Base-by-base conservation (phyloP, 257 asterid species). In the Fraxinus anomala region DNA sequence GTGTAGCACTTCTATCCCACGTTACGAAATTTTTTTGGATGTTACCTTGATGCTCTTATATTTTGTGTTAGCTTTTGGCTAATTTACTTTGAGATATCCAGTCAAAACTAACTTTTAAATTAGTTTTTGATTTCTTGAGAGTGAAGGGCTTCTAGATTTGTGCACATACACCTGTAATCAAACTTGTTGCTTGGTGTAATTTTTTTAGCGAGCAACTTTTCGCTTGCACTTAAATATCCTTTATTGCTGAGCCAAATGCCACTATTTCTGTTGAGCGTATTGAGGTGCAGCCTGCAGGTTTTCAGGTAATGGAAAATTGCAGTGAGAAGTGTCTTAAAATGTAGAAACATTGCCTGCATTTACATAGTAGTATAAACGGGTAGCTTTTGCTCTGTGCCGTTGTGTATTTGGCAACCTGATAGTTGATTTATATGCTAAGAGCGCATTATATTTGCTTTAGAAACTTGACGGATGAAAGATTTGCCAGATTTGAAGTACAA, bases 401-500 rank as follows among this genome's bases (percentile, higher is more conserved):
- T 42, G 51, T 14, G 16, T 42, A 42, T 42, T 42, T 31, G 34
- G 14, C 49, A 42, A 14, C 14, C 49, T 42, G 68, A 73, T 34
- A 39, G 36, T 72, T 54, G 49, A 70, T 75, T 19, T 36, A 39
- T 37, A 16, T 69, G 28, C 40, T 14, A 19, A 16, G 61, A 16
- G 23, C 61, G 5, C 61, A 51, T 51, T 17, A 51, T 14, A 51
- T n/a, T 17, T 28, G 14, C 10, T 23, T 39, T 33, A 34, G 54
- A 7, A 49, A 73, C 24, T 70, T 77, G 77, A 36, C 31, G 1
- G 69, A 54, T 59, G 69, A 28, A 71, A 19, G 10, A 63, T 73
- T n/a, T 76, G 4, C 36, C 3, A 24, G 51, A 42, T 42, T 42
- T 17, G 68, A 74, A 70, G 42, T 70, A 34, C 16, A 63, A 71